These are phyloP conservation scores for Penicillium paradoxum DNA, from an alignment of 495 filamentous ascomycete species.

Conservation along the genomic window DNA sequence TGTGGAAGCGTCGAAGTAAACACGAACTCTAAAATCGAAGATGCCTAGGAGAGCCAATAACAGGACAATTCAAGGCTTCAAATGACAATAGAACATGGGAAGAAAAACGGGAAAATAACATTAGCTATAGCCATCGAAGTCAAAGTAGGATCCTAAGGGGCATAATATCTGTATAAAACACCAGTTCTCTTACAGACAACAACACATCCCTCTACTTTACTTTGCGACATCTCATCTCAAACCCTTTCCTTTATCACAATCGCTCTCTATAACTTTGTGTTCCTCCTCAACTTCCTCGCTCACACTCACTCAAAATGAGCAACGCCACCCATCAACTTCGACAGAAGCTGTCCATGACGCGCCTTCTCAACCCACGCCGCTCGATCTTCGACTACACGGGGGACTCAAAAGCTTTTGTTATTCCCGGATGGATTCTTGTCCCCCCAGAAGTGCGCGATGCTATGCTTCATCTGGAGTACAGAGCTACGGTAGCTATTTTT, in stretches of 20 bases:
- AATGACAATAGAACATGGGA: too few relatives aligned
- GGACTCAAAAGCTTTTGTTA: not conserved
- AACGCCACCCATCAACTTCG: not conserved
- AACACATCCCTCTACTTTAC: not conserved
- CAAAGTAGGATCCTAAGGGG: not conserved
- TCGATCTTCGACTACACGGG: slow-evolving; percentile 13
- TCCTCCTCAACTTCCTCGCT: not conserved
- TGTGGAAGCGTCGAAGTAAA: not conserved
- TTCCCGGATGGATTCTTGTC: slow-evolving; percentile 5
- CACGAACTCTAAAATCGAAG: not conserved
- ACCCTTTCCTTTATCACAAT: not conserved
- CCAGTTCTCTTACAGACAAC: not conserved
- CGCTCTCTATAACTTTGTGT: not conserved
- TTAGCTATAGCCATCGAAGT: not conserved
- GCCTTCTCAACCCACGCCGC: not conserved
- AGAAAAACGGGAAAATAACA: not conserved
- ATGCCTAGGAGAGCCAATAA: not conserved
- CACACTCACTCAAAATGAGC: not conserved
- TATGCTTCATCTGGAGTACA: not conserved
- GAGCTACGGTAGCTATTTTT: slow-evolving; percentile 5
- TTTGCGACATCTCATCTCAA: not conserved
- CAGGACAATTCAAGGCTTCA: not conserved
- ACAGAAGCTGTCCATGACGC: not conserved
- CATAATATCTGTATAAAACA: not conserved
- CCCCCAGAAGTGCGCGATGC: slow-evolving; percentile 1